Evolutionary conservation across 768 basidiomycete species (phyloP).

Genomic region (Amanita pallidorosea): DNA sequence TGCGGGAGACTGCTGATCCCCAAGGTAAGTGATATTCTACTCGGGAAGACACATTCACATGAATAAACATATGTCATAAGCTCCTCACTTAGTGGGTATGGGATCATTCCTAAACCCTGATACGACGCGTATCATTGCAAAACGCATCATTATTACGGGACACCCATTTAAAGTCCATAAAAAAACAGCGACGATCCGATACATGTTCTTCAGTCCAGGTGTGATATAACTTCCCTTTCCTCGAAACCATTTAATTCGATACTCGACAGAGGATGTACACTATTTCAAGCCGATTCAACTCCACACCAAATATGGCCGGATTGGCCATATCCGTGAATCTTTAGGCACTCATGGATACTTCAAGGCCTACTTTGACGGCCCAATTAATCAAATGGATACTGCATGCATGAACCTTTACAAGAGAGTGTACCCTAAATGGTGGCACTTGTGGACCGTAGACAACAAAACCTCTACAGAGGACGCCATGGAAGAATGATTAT

Average conservation of each 20-base stretch:
- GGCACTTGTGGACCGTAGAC: slow-evolving; percentile 35
- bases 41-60: not conserved
- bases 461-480: slow-evolving; percentile 3
- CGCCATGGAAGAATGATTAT: slow-evolving; percentile 5
- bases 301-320: slow-evolving; percentile 83
- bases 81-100: slow-evolving; percentile 78
- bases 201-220: slow-evolving; percentile 97
- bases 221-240: not conserved
- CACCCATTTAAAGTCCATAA: slow-evolving; percentile 97
- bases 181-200: slow-evolving; percentile 92
- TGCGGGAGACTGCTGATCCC: slow-evolving; percentile 56
- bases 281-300: slow-evolving; percentile 94
- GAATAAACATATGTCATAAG: slow-evolving; percentile 22
- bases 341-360: slow-evolving; percentile 97
- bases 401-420: slow-evolving; percentile 95
- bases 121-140: slow-evolving; percentile 84
- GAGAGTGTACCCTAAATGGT: slow-evolving; percentile 87
- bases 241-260: not conserved
- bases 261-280: slow-evolving; percentile 59
- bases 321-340: slow-evolving; percentile 83
- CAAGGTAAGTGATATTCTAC: slow-evolving; percentile 38
- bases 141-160: slow-evolving; percentile 90
- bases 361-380: slow-evolving; percentile 93
- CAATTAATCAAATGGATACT: slow-evolving; percentile 93
- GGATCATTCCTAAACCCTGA: slow-evolving; percentile 84